Conservation (phyloP, 805 yeast species). For the Saccharomycopsis fermentans region DNA sequence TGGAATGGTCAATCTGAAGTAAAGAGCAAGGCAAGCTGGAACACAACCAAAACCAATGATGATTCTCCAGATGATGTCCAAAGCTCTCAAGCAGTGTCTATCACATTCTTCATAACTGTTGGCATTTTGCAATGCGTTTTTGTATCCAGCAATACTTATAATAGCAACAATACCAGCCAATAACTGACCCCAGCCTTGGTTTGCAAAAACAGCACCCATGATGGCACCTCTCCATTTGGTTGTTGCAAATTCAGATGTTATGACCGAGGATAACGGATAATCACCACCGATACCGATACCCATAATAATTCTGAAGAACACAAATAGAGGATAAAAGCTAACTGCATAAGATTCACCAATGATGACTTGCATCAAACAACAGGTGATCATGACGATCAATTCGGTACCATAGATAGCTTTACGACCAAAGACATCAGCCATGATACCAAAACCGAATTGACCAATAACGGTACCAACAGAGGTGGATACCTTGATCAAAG, state of each 20-base stretch:
- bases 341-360: conserved; percentile 65
- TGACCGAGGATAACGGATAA: conserved; percentile 85
- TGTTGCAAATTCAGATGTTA: conserved; percentile 85
- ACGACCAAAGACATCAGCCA: conserved; percentile 79
- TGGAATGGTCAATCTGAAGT: conserved; percentile 88
- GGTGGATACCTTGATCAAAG: conserved; percentile 77
- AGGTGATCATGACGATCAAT: conserved; percentile 72
- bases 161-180: conserved; percentile 78
- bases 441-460: conserved; percentile 72
- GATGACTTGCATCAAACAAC: conserved; percentile 69
- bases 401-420: conserved; percentile 82
- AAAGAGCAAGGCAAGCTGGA: conserved; percentile 76
- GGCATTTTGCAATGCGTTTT: conserved; percentile 45
- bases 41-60: conserved; percentile 82
- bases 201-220: conserved; percentile 93
- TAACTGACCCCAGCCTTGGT: conserved; percentile 95
- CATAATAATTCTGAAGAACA: conserved; percentile 74
- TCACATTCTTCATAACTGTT: conserved; percentile 51
- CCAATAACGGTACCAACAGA: conserved; percentile 93
- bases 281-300: conserved; percentile 98
- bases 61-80: conserved; percentile 94
- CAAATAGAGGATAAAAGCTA: conserved; percentile 61
- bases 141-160: conserved; percentile 67
- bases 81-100: conserved; percentile 58
- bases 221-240: conserved; percentile 98